Evolutionary conservation across 768 basidiomycete species (phyloP).

Genomic region (Neoboletus brunneissimus): DNA sequence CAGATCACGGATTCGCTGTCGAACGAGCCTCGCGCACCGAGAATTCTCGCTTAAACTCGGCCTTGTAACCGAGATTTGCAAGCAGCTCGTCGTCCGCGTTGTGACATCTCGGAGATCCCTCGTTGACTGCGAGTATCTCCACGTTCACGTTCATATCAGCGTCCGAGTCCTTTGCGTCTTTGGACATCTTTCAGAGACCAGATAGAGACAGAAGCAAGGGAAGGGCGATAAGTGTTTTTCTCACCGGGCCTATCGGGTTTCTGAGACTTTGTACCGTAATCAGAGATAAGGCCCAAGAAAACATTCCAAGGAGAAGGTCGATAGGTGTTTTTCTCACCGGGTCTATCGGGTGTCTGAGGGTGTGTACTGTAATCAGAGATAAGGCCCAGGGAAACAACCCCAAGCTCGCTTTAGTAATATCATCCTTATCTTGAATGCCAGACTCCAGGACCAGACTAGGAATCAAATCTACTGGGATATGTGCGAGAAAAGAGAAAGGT

Average conservation of each 20-base stretch:
- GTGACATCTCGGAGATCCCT: constrained; percentile 19
- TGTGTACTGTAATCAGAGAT: no score
- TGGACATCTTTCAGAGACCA: constrained; percentile 12
- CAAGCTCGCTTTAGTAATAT: constrained; percentile 5
- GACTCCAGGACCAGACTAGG: no score
- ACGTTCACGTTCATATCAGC: constrained; percentile 1
- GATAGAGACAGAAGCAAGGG: background rate
- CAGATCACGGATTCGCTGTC: background rate
- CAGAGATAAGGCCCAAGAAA: constrained; percentile 19
- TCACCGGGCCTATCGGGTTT: background rate
- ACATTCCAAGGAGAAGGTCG: background rate
- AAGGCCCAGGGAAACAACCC: no score
- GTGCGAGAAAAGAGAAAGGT: no score
- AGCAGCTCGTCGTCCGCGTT: constrained; percentile 56
- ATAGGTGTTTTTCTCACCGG: no score
- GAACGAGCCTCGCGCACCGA: constrained; percentile 42
- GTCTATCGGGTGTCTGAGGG: no score
- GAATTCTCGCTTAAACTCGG: constrained; percentile 73
- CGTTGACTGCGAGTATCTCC: constrained; percentile 9
- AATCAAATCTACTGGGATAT: no score
- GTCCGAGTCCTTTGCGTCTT: constrained; percentile 24
- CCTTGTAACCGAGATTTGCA: constrained; percentile 66
- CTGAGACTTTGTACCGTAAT: background rate
- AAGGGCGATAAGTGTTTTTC: background rate
- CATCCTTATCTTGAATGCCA: constrained; percentile 13